Evolutionary conservation across 257 asterid genomes (phyloP), one percentile per base, ranked within the genome.

Genomic region (Orobanche coerulescens): DNA sequence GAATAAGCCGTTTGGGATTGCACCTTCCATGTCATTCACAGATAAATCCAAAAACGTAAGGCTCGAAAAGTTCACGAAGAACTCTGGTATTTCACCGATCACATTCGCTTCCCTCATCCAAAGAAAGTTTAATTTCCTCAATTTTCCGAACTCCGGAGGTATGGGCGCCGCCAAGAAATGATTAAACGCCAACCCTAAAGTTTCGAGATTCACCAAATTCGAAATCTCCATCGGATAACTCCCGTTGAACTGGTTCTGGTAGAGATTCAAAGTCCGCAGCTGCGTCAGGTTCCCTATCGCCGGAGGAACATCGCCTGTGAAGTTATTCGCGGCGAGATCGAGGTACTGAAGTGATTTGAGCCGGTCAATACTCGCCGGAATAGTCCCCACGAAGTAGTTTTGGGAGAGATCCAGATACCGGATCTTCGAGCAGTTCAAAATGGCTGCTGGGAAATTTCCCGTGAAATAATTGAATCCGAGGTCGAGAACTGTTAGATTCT

Each of bases 211-310:
- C 10, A 55, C 25, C 61, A 91, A 58, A 15, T 78, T 48, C 0
- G 94, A 92, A 0, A 91, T 78, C 64, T 84, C 93, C 1, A 69
- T 40, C 1, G 96, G 94, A 67, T 85, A 71, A 40, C 83, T 65
- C 5, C 25, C 95, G 7, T 75, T 34, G 54, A 85, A 81, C 60
- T 65, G 4, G 64, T 84, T 84, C 15, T 1, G 0, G 1, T 0
- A 0, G 6, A 24, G 86, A 80, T 2, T 39, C 55, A 23, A 88
- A 84, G 16, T 43, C 61, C 10, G 13, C 66, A 92, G 85, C 50
- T 64, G 65, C 0, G 70, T 7, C 6, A 92, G 36, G 3, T 69
- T 64, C 62, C 93, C 96, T 12, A 92, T 74, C 31, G 83, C 44
- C 0, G 78, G 18, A 16, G 98, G 96, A 26, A 92, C 69, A 37